Percentiles rank a stretch among this genome's conserved stretches.
Conservation (phyloP, 179 eudicot genomes). For the Spergularia azorica region DNA sequence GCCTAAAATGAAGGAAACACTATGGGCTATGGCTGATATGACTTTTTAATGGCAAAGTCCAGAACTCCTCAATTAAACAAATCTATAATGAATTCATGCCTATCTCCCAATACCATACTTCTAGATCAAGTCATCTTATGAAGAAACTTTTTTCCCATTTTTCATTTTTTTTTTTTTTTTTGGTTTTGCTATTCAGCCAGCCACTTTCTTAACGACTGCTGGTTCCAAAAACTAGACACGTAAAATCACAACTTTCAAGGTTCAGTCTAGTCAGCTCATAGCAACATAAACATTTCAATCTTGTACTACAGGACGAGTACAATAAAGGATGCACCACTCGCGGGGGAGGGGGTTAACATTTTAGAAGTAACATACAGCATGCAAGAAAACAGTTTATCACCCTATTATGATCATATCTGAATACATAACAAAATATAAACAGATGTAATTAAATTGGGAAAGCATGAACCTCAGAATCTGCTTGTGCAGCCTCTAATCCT, state of each 20-base stretch:
- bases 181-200: too few species aligned
- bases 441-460: conserved; percentile 2
- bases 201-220: not conserved
- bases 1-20: too few species aligned
- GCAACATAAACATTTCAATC: not conserved
- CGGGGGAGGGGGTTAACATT: not conserved
- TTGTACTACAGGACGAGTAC: conserved; percentile 2
- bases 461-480: conserved; percentile 64
- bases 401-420: not conserved
- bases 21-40: too few species aligned
- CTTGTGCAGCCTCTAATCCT: conserved; percentile 52
- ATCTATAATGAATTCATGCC: too few species aligned
- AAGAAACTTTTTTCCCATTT: too few species aligned
- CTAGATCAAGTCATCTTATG: too few species aligned
- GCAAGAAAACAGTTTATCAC: not conserved
- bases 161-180: too few species aligned
- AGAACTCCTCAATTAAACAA: too few species aligned
- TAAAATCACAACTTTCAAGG: not conserved
- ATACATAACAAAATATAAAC: conserved; percentile 2
- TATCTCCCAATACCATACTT: too few species aligned
- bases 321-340: not conserved
- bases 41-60: too few species aligned
- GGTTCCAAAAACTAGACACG: not conserved
- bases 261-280: not conserved
- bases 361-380: not conserved